A percentile compares a stretch with the other conserved stretches of the same genome.
These are phyloP conservation scores for Austroboletus olivaceoglutinosus DNA, from an alignment of 1,284 basidiomycete species.

Conservation along the genomic window DNA sequence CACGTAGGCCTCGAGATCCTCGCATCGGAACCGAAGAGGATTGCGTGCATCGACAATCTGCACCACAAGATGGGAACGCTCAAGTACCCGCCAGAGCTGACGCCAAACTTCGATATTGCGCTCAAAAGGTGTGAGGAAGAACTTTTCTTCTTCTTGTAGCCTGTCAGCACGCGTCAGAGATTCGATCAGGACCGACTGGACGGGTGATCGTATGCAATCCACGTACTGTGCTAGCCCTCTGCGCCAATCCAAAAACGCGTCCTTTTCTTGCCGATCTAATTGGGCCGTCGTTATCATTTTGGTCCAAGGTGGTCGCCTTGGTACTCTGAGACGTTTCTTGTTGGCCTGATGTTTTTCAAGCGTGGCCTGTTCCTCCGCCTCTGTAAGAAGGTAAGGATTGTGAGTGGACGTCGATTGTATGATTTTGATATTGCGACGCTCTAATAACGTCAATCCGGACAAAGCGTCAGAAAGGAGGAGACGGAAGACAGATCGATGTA, in stretches of 20 bases:
- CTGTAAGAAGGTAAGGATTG: conserved; percentile 87
- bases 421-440: conserved; percentile 90
- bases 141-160: conserved; percentile 74
- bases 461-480: neutral
- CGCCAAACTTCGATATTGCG: conserved; percentile 97
- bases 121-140: conserved; percentile 92
- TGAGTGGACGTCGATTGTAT: conserved; percentile 68
- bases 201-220: neutral
- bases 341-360: conserved; percentile 73
- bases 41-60: conserved; percentile 97
- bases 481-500: conserved; percentile 35
- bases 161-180: too few species aligned
- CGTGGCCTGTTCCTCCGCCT: conserved; percentile 80
- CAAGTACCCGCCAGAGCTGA: conserved; percentile 92
- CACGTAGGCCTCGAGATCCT: conserved; percentile 89
- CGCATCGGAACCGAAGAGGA: conserved; percentile 87
- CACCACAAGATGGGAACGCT: conserved; percentile 90
- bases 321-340: conserved; percentile 74
- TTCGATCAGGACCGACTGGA: neutral
- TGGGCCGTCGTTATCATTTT: conserved; percentile 73
- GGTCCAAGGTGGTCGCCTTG: conserved; percentile 84
- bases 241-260: conserved; percentile 88
- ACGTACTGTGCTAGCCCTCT: conserved; percentile 85
- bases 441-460: conserved; percentile 40
- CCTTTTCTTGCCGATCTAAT: conserved; percentile 85